Conservation (phyloP, 345 rosid species). For the Pistacia integerrima region DNA sequence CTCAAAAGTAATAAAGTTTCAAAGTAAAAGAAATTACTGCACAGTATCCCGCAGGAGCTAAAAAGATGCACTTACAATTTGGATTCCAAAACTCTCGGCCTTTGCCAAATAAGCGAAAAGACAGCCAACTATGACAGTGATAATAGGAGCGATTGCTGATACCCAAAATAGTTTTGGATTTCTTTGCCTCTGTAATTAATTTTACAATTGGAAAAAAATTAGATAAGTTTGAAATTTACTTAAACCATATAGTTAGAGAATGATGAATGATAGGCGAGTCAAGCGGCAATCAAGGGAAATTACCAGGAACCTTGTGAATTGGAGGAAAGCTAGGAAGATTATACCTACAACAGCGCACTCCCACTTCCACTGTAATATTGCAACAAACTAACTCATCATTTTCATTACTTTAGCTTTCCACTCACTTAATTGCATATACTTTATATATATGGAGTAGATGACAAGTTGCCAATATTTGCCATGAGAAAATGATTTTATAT, state of each 20-base stretch:
- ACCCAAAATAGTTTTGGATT: slow-evolving; percentile 89
- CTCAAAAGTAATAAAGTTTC: too few relatives aligned
- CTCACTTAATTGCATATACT: background rate
- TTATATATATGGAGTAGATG: too few relatives aligned
- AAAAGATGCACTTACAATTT: slow-evolving; percentile 46
- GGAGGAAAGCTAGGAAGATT: slow-evolving; percentile 66
- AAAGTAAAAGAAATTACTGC: too few relatives aligned
- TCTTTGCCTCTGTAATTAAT: slow-evolving; percentile 52
- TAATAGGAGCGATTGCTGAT: slow-evolving; percentile 84
- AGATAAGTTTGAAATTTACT: too few relatives aligned
- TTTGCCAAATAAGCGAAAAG: slow-evolving; percentile 62
- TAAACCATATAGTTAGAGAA: background rate
- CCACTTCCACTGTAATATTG: slow-evolving; percentile 72
- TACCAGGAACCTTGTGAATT: slow-evolving; percentile 65
- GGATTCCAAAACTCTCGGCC: slow-evolving; percentile 60
- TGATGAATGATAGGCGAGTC: background rate
- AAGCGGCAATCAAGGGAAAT: slow-evolving; percentile 12
- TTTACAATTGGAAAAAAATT: background rate
- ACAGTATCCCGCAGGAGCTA: background rate
- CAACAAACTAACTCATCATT: background rate
- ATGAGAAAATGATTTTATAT: too few relatives aligned
- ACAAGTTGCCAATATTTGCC: too few relatives aligned
- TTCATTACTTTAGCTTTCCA: background rate
- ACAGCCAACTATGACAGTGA: slow-evolving; percentile 64
- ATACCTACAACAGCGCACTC: slow-evolving; percentile 66